Evolutionary conservation across 352 stramenopile species (phyloP), one percentile per base, ranked within the genome.

Genomic region (Chrysophaeum taylorii): DNA sequence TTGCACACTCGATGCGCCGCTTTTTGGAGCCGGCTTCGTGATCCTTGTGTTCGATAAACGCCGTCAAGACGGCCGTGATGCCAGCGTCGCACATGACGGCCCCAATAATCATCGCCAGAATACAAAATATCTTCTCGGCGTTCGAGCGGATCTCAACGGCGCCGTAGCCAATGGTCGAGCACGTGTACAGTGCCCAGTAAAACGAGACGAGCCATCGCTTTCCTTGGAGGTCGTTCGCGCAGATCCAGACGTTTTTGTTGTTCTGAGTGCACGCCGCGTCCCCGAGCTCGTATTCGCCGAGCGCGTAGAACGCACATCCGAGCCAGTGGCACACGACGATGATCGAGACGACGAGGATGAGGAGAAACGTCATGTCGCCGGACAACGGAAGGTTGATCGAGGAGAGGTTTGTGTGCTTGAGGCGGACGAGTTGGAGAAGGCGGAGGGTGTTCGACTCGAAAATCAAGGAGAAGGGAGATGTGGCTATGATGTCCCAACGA

Each of bases 161-260:
- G n/a, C 80, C 80, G 68, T 84, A 85, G 21, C 80, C 80, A 39
- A 84, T 77, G 33, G 80, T 84, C 57, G 76, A 79, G 29, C 80
- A 74, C 21, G 70, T 64, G 61, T 84, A 84, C 0, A 84, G 39
- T 42, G 78, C 69, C 80, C 80, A 85, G 73, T 83, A 85, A 50
- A 83, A 82, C 9, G 76, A 78, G 41, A 75, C 36, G 16, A 84
- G 70, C 61, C 68, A 74, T 1, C 57, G 31, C 7, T 42, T 9
- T 2, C 2, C 9, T 9, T 25, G 2, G n/a, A 2, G 15, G 25
- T 5, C 31, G 35, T 66, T 36, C 15, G 7, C 15, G 57, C 57
- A 66, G 31, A 66, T 45, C 57, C 57, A 66, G 35, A 66, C 23
- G 57, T 66, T 66, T 7, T 25, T 9, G 23, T 27, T 7, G 48